A percentile compares a stretch with the other conserved stretches of the same genome.
phyloP scores from a whole-genome alignment of 2,329 filamentous ascomycete species.

The Ceratocystis alfenasii region DNA sequence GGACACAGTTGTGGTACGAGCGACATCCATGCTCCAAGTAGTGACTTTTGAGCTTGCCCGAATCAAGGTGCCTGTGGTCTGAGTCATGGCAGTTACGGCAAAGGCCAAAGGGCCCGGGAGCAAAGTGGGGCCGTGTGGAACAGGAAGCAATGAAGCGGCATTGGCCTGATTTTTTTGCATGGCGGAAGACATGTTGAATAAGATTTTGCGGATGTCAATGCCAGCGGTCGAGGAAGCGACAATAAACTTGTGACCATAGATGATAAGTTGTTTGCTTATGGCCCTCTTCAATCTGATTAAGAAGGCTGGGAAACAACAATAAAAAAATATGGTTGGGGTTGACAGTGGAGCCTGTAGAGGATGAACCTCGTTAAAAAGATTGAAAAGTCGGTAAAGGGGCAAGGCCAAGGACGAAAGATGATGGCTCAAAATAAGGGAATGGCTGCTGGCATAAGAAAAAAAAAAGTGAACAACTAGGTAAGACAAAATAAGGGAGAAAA shows the following conservation, averaged over 20 bases:
- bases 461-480: not conserved
- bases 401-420: too few species aligned
- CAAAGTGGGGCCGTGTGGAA: slow-evolving; percentile 33
- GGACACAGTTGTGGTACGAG: slow-evolving; percentile 44
- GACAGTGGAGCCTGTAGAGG: not conserved
- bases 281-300: not conserved
- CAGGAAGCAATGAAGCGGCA: not conserved
- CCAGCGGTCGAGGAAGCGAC: not conserved
- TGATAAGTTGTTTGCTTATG: not conserved
- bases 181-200: slow-evolving; percentile 10
- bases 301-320: not conserved
- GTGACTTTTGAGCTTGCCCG: slow-evolving; percentile 42
- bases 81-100: slow-evolving; percentile 47
- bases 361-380: not conserved
- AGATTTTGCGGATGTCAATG: not conserved
- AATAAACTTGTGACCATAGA: not conserved
- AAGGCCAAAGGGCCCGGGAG: slow-evolving; percentile 47
- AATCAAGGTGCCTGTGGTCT: slow-evolving; percentile 47
- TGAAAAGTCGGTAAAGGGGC: too few species aligned
- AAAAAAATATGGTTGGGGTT: not conserved
- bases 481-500: not conserved
- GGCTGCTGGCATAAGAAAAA: not conserved
- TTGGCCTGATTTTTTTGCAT: not conserved
- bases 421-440: not conserved
- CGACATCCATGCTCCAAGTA: slow-evolving; percentile 41